Evolutionary conservation across 2,329 filamentous ascomycete genomes (phyloP), one percentile per base, ranked within the genome.

Genomic region (Aspergillus fumigatus): DNA sequence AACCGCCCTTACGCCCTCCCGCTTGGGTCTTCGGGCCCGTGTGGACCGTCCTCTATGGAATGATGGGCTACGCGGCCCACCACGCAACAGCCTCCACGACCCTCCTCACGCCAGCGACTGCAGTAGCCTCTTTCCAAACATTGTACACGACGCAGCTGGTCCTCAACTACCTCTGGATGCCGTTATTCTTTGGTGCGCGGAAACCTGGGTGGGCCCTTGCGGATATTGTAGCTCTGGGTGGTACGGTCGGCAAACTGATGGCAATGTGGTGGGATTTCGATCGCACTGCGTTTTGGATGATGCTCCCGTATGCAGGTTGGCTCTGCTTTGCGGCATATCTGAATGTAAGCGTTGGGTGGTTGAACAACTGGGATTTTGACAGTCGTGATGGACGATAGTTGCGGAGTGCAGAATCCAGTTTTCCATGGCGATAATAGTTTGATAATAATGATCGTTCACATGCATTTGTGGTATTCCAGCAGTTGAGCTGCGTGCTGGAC

Each of bases 1-100:
- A 77, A 58, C 82, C 82, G 0, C 82, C 82, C n/a, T 69, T 79
- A 49, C 74, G 79, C 52, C 83, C 83, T 7, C 83, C 83, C 5
- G 75, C 80, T 35, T 82, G 79, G 75, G 70, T 84, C 35, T 86
- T 85, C 62, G 82, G 80, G 2, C 82, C 83, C 10, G 79, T 80
- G 53, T 86, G 83, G 84, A 84, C 82, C 8, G 60, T 75, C 3
- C 75, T 87, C 17, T 86, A 86, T 67, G 77, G 78, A 2, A 73
- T 89, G 21, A 97, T 96, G 90, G 93, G 93, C 57, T 97, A 94
- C 73, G 88, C 90, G 23, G 87, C 91, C 38, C 87, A 96, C 75
- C 88, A 90, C 48, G 90, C 89, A 54, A 86, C 89, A 69, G 82
- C 75, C 21, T 78, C 77, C 10, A 87, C 87, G 49, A 82, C 86